Percentiles rank a stretch among this genome's conserved stretches.
These are phyloP conservation scores for Phytophthora cactorum DNA, from an alignment of 352 stramenopile species.

Conservation along the genomic window DNA sequence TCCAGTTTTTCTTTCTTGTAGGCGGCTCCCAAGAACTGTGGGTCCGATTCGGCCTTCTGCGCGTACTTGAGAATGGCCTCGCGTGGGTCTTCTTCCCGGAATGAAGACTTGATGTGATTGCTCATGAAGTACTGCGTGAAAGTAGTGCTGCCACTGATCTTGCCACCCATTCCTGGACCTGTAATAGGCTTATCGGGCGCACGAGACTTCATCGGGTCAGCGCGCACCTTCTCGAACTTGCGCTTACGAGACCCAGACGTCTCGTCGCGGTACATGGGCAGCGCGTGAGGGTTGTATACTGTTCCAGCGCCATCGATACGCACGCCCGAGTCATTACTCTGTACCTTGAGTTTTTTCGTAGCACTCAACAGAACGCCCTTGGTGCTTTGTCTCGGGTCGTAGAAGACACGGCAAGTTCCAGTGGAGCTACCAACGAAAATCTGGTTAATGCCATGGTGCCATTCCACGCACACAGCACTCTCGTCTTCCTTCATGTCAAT, in stretches of 20 bases:
- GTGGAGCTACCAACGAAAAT: slow-evolving; percentile 79
- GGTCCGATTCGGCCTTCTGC: slow-evolving; percentile 71
- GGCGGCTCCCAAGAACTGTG: slow-evolving; percentile 68
- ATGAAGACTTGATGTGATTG: slow-evolving; percentile 85
- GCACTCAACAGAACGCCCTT: slow-evolving; percentile 85
- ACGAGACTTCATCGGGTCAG: slow-evolving; percentile 78
- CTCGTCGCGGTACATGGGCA: slow-evolving; percentile 87
- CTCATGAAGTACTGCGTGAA: slow-evolving; percentile 92
- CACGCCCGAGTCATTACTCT: slow-evolving; percentile 58
- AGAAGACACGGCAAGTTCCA: slow-evolving; percentile 70
- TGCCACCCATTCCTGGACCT: slow-evolving; percentile 76
- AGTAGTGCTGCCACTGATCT: slow-evolving; percentile 80
- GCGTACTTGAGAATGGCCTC: slow-evolving; percentile 90
- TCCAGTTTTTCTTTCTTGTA: slow-evolving; percentile 79
- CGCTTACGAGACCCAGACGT: slow-evolving; percentile 59
- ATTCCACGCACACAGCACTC: slow-evolving; percentile 85
- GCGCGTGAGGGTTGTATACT: slow-evolving; percentile 77
- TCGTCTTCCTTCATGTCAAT: slow-evolving; percentile 83
- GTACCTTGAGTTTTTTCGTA: slow-evolving; percentile 79
- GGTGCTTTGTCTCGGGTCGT: slow-evolving; percentile 70
- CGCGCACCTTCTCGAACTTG: slow-evolving; percentile 72
- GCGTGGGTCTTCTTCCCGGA: slow-evolving; percentile 85
- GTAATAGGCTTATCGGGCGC: slow-evolving; percentile 79
- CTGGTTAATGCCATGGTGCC: slow-evolving; percentile 86
- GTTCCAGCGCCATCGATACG: slow-evolving; percentile 75